Evolutionary conservation across 345 rosid genomes (phyloP).

Genomic region (Crucihimalaya himalaica): DNA sequence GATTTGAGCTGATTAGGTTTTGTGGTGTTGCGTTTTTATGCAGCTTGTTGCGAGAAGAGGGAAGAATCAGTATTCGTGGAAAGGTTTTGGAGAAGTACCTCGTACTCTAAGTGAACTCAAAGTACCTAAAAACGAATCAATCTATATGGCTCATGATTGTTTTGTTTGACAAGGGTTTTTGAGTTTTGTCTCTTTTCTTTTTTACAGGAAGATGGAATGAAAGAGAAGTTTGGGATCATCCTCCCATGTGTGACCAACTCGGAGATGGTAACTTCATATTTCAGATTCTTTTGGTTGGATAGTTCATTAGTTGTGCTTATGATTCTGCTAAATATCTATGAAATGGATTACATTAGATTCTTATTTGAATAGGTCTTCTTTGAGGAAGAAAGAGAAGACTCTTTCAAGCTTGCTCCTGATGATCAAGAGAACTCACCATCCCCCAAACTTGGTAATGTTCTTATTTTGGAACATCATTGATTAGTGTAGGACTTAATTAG

Average conservation of each 20-base stretch:
- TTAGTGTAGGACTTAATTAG: neutral
- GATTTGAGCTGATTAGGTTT: slow-evolving; percentile 20
- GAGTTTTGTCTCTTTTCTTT: slow-evolving; percentile 8
- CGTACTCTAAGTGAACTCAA: slow-evolving; percentile 54
- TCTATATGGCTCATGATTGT: neutral
- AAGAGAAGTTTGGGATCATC: slow-evolving; percentile 51
- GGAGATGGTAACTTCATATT: slow-evolving; percentile 41
- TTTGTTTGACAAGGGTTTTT: neutral
- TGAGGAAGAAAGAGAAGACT: slow-evolving; percentile 46
- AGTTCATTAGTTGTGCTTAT: neutral
- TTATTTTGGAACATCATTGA: slow-evolving; percentile 9
- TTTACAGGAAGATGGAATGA: slow-evolving; percentile 59
- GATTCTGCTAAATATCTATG: neutral
- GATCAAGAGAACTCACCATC: slow-evolving; percentile 54
- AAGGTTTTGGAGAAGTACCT: slow-evolving; percentile 72
- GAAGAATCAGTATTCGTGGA: slow-evolving; percentile 79
- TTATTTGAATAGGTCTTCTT: slow-evolving; percentile 43
- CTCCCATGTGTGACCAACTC: slow-evolving; percentile 42
- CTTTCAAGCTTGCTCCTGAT: slow-evolving; percentile 43
- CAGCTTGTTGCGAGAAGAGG: slow-evolving; percentile 77
- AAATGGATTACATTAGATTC: neutral
- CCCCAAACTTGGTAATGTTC: slow-evolving; percentile 54
- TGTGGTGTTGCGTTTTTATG: neutral
- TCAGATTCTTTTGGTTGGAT: neutral
- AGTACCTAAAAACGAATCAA: slow-evolving; percentile 36